Evolutionary conservation across 805 yeast species (phyloP).

Genomic region (Cephaloascus fragrans): DNA sequence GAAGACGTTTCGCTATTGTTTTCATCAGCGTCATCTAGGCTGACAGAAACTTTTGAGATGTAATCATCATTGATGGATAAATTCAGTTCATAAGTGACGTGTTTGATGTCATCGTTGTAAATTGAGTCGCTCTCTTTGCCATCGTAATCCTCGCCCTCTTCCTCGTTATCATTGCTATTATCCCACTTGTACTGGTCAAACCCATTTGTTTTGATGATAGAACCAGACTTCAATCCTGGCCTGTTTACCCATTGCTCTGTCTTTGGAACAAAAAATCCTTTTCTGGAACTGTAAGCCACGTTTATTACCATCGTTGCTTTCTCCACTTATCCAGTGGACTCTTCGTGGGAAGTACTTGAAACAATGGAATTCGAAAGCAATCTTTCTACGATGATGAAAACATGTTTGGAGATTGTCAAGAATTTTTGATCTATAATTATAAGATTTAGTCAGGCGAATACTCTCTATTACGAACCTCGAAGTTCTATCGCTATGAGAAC

Average conservation of each 20-base stretch:
- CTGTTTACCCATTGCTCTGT: conserved; percentile 1
- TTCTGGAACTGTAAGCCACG: background rate
- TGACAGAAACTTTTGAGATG: background rate
- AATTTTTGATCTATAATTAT: no score
- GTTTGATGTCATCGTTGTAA: conserved; percentile 1
- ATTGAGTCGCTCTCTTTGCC: conserved; percentile 1
- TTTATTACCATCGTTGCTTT: no score
- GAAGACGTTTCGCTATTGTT: background rate
- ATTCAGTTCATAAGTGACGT: background rate
- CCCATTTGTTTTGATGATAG: conserved; percentile 17
- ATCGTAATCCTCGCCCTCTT: conserved; percentile 2
- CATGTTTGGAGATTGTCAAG: no score
- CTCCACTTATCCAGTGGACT: no score
- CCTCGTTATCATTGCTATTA: conserved; percentile 5
- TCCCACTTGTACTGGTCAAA: conserved; percentile 33
- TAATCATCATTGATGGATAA: background rate
- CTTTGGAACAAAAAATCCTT: background rate
- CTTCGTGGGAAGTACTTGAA: no score
- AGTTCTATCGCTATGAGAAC: no score
- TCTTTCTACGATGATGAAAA: no score
- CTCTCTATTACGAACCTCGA: no score
- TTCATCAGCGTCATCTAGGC: background rate
- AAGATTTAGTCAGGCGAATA: no score
- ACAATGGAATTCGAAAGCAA: no score
- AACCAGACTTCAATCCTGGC: conserved; percentile 1